Evolutionary conservation across 768 basidiomycete genomes (phyloP), one percentile per base, ranked within the genome.

Genomic region (Lactarius pseudohatsudake): DNA sequence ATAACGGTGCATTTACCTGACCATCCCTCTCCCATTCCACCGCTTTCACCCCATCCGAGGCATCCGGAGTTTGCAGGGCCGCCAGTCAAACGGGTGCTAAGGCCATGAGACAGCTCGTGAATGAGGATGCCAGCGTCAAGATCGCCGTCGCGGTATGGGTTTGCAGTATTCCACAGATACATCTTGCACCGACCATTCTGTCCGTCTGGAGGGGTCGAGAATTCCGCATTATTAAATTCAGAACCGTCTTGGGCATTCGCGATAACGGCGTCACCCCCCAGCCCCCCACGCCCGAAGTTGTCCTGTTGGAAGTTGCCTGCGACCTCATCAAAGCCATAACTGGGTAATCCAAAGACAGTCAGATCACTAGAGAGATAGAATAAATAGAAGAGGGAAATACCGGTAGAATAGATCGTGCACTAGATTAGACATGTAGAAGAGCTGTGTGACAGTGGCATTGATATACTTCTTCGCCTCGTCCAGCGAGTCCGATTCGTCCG

Each of bases 11-110:
- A 76, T 79, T 56, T 64, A 84, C 86, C 88, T 69, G 94, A 95
- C 95, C 95, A 97, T 16, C 95, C 95, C 78, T 97, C 94, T 70
- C 96, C 96, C 96, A 98, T 98, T 30, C 95, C 96, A 47, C 96
- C 96, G 34, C 88, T 83, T 79, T 98, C 95, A 60, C 96, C 96
- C 89, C 91, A 98, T 13, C 93, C 94, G 64, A 98, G 86, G 75
- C 96, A 97, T 2, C 91, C 92, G 36, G 93, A 95, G 79, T 96
- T 92, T 62, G 85, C 82, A 0, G 95, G 95, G 3, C 96, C 96
- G 76, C 96, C 96, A 8, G 96, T 98, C 68, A 98, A 76, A 72
- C 96, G 90, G 3, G 94, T 99, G 74, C 91, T 94, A 57, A 98
- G 79, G 66, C 96, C 96, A 76, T 99, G 96, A 60, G 83, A 79